A percentile compares a stretch with the other conserved stretches of the same genome.
These are phyloP conservation scores for Talaromyces thailandensis DNA, from an alignment of 495 filamentous ascomycete species.

Conservation along the genomic window DNA sequence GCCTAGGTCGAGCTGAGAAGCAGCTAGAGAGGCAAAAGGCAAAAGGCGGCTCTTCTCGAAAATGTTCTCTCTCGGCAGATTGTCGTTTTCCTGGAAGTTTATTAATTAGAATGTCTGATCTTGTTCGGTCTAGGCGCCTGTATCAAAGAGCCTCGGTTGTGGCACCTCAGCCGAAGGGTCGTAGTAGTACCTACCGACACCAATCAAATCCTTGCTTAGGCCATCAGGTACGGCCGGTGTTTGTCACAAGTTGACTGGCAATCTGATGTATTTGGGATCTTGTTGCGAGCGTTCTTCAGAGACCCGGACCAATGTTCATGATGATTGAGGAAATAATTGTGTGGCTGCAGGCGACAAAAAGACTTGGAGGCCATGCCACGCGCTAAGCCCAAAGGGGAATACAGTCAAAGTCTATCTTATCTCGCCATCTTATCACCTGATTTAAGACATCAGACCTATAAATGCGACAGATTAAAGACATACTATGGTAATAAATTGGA, in stretches of 20 bases:
- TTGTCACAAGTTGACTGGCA: not conserved
- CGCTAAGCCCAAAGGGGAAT: not conserved
- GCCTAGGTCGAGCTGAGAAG: not conserved
- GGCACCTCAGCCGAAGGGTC: not conserved
- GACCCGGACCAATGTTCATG: not conserved
- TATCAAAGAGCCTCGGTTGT: not conserved
- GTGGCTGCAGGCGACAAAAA: not conserved
- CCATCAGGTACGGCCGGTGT: not conserved
- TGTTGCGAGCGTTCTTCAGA: not conserved
- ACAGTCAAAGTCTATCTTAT: not conserved
- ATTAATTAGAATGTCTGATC: not conserved
- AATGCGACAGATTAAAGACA: too few relatives aligned
- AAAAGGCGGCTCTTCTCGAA: not conserved
- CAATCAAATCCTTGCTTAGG: not conserved
- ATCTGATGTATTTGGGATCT: not conserved
- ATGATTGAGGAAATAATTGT: not conserved
- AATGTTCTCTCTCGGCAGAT: not conserved
- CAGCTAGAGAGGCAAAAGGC: not conserved
- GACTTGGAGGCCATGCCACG: not conserved
- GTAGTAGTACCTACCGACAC: not conserved
- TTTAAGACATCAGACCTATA: too few relatives aligned
- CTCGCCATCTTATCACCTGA: not conserved
- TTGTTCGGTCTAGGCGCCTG: not conserved
- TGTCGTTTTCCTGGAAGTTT: not conserved
- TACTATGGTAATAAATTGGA: not conserved